Percentiles rank a stretch among this genome's conserved stretches.
Conservation (phyloP, 495 filamentous ascomycete species). For the Aspergillus kassunensis region DNA sequence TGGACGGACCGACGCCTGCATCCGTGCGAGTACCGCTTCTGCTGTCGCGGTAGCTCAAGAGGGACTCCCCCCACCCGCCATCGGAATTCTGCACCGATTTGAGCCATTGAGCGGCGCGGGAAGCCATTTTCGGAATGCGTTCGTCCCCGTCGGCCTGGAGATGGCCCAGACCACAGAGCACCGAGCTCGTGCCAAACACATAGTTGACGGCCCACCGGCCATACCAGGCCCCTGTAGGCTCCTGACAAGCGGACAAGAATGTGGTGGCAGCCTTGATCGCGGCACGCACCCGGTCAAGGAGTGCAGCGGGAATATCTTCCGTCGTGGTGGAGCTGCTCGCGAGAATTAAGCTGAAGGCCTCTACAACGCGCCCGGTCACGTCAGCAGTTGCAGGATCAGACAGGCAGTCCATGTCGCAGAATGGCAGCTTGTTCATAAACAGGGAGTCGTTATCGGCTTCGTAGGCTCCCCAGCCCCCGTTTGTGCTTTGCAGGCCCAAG, state of each 20-base stretch:
- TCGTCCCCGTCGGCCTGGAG: not conserved
- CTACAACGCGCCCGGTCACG: conserved; percentile 34
- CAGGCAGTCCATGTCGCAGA: conserved; percentile 42
- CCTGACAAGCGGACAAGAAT: too few species aligned
- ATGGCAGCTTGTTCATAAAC: conserved; percentile 38
- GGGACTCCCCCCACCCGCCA: conserved; percentile 35
- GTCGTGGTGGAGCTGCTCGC: not conserved
- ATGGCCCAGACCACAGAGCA: conserved; percentile 25
- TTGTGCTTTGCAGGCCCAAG: conserved; percentile 41
- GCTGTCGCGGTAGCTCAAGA: conserved; percentile 22
- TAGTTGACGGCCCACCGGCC: conserved; percentile 31
- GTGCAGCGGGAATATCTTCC: not conserved
- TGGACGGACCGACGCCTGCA: conserved; percentile 18
- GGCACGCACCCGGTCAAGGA: not conserved
- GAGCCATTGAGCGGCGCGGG: conserved; percentile 20
- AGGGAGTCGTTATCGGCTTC: conserved; percentile 35
- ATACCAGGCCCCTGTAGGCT: not conserved
- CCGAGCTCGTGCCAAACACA: conserved; percentile 29
- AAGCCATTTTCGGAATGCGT: not conserved
- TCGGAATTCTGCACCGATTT: conserved; percentile 26
- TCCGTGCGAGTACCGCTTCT: conserved; percentile 8
- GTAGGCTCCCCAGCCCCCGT: conserved; percentile 44
- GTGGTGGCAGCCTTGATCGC: not conserved
- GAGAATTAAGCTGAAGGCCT: conserved; percentile 34
- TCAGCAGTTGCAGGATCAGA: conserved; percentile 33